These are phyloP conservation scores for Lactuca saligna DNA, from an alignment of 129 eudicot species.

Conservation along the genomic window DNA sequence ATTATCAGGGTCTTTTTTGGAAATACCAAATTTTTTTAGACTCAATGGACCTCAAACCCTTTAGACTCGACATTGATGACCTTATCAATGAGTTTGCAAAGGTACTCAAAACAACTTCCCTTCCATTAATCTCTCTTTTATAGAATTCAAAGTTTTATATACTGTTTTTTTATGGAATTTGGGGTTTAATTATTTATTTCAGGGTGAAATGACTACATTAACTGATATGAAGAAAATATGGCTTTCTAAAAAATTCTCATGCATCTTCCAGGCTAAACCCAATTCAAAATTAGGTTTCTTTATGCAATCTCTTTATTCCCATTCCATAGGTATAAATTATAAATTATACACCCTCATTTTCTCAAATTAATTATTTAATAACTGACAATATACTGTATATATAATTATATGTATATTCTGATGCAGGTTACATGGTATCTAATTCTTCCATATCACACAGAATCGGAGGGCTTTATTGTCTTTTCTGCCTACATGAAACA, in stretches of 20 bases:
- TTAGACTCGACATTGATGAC: conserved; percentile 80
- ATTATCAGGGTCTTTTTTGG: conserved; percentile 16
- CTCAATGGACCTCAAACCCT: conserved; percentile 57
- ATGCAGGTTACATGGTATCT: conserved; percentile 70
- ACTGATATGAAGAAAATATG: conserved; percentile 71
- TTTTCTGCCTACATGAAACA: conserved; percentile 82
- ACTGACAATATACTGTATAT: not conserved
- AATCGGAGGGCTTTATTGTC: conserved; percentile 80
- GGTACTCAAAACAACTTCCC: conserved; percentile 34
- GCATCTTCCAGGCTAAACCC: conserved; percentile 68
- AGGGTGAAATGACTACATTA: conserved; percentile 49
- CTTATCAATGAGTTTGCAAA: conserved; percentile 60
- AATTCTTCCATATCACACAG: conserved; percentile 46
- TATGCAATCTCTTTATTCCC: conserved; percentile 79
- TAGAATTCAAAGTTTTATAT: too few relatives aligned
- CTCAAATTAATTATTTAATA: not conserved
- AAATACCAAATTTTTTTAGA: not conserved
- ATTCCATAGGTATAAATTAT: conserved; percentile 51
- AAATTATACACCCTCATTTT: too few relatives aligned
- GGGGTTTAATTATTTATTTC: not conserved
- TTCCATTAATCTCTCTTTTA: not conserved
- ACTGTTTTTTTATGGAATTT: too few relatives aligned
- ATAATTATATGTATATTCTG: not conserved
- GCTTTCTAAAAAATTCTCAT: conserved; percentile 68
- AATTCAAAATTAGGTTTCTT: conserved; percentile 52